Evolutionary conservation across 352 stramenopile species (phyloP).

Genomic region (Elongisporangium anandrum): DNA sequence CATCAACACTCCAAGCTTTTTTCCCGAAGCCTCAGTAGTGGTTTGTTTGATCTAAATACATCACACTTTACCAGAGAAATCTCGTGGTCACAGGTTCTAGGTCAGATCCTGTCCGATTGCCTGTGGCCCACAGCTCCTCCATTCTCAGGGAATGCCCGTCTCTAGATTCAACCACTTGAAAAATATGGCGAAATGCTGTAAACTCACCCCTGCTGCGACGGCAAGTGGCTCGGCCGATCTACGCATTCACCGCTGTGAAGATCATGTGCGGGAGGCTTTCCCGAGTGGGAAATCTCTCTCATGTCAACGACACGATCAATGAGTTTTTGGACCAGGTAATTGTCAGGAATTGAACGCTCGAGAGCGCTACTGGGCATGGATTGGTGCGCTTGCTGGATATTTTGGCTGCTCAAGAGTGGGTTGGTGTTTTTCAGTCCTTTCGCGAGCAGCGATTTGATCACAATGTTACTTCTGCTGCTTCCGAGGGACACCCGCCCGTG

Average conservation of each 20-base stretch:
- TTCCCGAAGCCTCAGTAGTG: slow-evolving; percentile 22
- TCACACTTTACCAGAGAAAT: no score
- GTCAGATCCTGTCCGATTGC: no score
- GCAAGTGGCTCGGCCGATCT: background rate
- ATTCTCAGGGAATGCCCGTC: no score
- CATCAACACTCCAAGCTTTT: slow-evolving; percentile 38
- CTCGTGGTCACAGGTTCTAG: no score
- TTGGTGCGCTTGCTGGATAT: background rate
- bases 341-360: background rate
- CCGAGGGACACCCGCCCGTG: background rate
- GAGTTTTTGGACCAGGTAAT: background rate
- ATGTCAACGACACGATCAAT: background rate
- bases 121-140: no score
- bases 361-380: background rate
- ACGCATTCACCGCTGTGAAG: background rate
- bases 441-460: background rate
- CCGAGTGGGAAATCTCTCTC: background rate
- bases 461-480: background rate
- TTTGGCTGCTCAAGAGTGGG: background rate
- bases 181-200: background rate
- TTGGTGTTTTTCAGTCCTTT: background rate
- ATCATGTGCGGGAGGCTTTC: background rate
- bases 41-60: background rate
- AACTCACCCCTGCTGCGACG: background rate
- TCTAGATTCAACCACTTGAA: no score